Conservation (phyloP, 495 filamentous ascomycete genomes). For the Aspergillus hancockii region DNA sequence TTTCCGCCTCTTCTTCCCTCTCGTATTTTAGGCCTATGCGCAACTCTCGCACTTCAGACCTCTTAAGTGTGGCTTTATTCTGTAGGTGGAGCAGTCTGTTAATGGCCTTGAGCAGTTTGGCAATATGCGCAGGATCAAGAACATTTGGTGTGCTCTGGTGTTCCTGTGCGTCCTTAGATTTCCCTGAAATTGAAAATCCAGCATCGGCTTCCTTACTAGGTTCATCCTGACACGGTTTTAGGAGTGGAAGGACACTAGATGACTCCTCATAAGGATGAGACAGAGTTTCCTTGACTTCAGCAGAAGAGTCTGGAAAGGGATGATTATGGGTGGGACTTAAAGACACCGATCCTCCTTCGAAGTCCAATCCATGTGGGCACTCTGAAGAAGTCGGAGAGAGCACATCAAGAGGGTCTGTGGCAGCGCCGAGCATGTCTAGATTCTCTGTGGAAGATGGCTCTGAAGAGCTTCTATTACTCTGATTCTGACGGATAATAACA, state of each 20-base stretch:
- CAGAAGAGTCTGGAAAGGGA: not conserved
- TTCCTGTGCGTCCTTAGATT: slow-evolving; percentile 1
- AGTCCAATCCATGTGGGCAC: not conserved
- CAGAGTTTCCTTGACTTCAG: not conserved
- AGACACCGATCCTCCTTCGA: not conserved
- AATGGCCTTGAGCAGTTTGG: slow-evolving; percentile 5
- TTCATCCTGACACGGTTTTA: not conserved
- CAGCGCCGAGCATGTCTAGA: not conserved
- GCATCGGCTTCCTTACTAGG: slow-evolving; percentile 2
- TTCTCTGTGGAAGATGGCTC: not conserved
- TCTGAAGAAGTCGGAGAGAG: not conserved
- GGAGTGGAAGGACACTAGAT: not conserved
- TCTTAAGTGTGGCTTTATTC: slow-evolving; percentile 17
- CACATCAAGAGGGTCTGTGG: not conserved
- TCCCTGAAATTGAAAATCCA: not conserved
- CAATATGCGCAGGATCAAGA: not conserved
- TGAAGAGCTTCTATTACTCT: not conserved
- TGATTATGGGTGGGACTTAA: not conserved
- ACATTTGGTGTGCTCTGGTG: not conserved
- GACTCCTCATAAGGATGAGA: not conserved
- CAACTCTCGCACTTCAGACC: slow-evolving; percentile 21
- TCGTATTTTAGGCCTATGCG: slow-evolving; percentile 17
- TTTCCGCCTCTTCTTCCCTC: slow-evolving; percentile 20
- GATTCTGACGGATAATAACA: not conserved
- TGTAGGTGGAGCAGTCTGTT: slow-evolving; percentile 12